Conservation (phyloP, 148 eudicot species). For the Persicaria maculosa region DNA sequence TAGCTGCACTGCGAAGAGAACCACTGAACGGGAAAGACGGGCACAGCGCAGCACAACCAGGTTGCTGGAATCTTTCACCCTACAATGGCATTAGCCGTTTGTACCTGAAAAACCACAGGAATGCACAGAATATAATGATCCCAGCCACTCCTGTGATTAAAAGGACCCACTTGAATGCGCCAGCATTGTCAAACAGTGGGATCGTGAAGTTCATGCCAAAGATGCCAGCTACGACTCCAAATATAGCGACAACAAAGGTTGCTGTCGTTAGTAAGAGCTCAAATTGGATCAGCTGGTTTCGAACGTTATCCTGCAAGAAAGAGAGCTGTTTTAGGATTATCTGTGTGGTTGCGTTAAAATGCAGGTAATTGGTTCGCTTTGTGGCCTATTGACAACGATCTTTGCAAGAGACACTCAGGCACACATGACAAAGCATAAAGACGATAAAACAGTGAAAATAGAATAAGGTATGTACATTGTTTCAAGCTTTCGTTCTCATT, state of each 20-base stretch:
- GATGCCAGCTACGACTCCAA: constrained; percentile 88
- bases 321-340: background rate
- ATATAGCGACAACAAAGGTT: constrained; percentile 89
- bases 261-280: constrained; percentile 92
- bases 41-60: background rate
- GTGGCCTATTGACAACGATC: background rate
- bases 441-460: background rate
- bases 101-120: constrained; percentile 77
- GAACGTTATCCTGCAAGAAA: constrained; percentile 74
- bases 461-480: background rate
- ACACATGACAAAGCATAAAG: background rate
- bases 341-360: background rate
- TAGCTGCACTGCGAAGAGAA: background rate
- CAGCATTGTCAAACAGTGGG: constrained; percentile 47
- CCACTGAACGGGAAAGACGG: background rate
- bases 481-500: background rate
- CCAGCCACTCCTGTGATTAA: constrained; percentile 61
- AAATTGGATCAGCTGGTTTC: constrained; percentile 95
- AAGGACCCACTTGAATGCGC: constrained; percentile 83
- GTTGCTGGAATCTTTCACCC: background rate
- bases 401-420: background rate
- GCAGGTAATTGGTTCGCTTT: background rate
- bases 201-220: constrained; percentile 95
- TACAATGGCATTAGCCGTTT: constrained; percentile 87
- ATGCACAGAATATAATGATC: constrained; percentile 54